Base-by-base conservation (phyloP, 352 stramenopile species). In the Sclerospora graminicola region DNA sequence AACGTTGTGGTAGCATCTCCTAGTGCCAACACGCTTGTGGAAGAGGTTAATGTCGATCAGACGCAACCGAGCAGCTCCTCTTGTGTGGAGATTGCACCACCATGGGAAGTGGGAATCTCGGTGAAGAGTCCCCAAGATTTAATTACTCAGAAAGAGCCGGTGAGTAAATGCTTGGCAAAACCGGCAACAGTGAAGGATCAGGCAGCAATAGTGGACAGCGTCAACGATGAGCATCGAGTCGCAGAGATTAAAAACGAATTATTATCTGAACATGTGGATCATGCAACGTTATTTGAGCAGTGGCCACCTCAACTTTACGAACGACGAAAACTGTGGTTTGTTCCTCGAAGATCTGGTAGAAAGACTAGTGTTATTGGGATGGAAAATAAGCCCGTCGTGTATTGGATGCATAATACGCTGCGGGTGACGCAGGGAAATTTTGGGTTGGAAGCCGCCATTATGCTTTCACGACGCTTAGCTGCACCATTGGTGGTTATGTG, bases 381-480 rank as follows among this genome's bases (percentile, higher is more conserved):
- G n/a, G 41, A 42, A 11, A 24, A 31, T n/a, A 40, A 48, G 16
- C 53, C 57, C 14, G 51, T 89, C 20, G 43, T 89, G 7, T 89
- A 89, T 48, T 89, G 76, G 76, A 63, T 86, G 48, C 73, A 75
- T 4, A 77, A 65, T 24, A 73, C 66, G 1, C 34, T 77, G 41
- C 76, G 76, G 2, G 62, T 81, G n/a, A 52, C 45, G 33, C 64
- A 84, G 13, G 66, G 66, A 7, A 89, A 89, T 45, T 84, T 75
- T 45, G 69, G 57, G 2, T 57, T 89, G 16, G 64, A 77, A 32
- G 51, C 60, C 8, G 73, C 73, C 3, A 50, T 77, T 27, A 32
- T 69, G 14, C 57, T 85, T 0, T 66, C 60, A 4, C 48, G 67
- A 55, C 55, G 68, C 35, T 46, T 75, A 16, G 10, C 41, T n/a